A percentile compares a stretch with the other conserved stretches of the same genome.
These are phyloP conservation scores for Fraxinus excelsior DNA, from an alignment of 257 asterid genomes.

Conservation along the genomic window DNA sequence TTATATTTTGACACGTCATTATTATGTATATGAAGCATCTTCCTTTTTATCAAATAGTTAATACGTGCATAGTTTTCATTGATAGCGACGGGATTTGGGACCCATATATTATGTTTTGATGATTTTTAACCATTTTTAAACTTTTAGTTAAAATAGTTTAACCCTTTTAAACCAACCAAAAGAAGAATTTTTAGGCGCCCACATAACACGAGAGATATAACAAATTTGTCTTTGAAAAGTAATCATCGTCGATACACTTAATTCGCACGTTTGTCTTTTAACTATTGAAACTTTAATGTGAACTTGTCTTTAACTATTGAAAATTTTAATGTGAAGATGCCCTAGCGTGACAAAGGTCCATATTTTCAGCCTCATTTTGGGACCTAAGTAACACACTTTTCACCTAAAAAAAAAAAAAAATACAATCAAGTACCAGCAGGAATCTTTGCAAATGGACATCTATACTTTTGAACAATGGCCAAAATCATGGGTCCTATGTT, in stretches of 20 bases:
- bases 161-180: too few species aligned
- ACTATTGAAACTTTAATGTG: background rate
- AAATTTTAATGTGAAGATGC: background rate
- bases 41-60: too few species aligned
- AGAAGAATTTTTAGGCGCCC: background rate
- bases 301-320: background rate
- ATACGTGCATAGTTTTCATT: too few species aligned
- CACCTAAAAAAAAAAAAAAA: background rate
- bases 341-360: background rate
- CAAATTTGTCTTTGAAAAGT: background rate
- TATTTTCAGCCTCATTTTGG: background rate
- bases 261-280: background rate
- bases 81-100: too few species aligned
- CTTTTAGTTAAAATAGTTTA: too few species aligned
- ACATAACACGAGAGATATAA: background rate
- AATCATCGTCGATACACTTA: background rate
- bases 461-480: background rate
- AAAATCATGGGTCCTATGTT: background rate
- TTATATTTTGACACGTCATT: too few species aligned
- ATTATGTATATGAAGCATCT: too few species aligned
- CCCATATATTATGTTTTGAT: too few species aligned
- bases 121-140: too few species aligned
- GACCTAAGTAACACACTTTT: background rate
- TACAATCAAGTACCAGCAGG: background rate
- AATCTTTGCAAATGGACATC: background rate